A percentile compares a stretch with the other conserved stretches of the same genome.
These are phyloP conservation scores for Colletotrichum sp. DNA, from an alignment of 2,329 filamentous ascomycete genomes.

Conservation along the genomic window DNA sequence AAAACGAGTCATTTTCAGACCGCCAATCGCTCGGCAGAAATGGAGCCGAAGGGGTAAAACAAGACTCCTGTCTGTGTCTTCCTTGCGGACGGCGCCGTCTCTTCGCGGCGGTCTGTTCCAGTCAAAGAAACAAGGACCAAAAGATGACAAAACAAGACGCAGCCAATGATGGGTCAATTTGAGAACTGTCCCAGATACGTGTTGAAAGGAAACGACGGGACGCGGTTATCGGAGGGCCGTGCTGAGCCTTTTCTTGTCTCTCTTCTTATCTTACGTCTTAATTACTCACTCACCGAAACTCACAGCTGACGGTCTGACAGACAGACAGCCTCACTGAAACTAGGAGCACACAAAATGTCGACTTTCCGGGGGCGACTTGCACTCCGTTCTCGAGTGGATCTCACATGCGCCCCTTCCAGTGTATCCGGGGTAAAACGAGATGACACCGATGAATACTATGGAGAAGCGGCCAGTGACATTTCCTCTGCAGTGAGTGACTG, in stretches of 20 bases:
- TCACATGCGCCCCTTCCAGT: not conserved
- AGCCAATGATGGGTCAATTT: not conserved
- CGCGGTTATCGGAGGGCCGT: not conserved
- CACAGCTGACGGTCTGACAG: not conserved
- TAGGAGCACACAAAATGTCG: not conserved
- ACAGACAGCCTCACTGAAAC: not conserved
- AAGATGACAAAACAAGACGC: not conserved
- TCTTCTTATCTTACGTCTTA: not conserved
- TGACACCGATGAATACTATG: not conserved
- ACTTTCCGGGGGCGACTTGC: not conserved
- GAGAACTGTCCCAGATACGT: not conserved
- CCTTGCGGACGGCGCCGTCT: not conserved
- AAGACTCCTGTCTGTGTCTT: not conserved
- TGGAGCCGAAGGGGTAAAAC: not conserved
- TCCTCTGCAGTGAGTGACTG: not conserved
- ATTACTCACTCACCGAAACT: not conserved
- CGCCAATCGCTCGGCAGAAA: not conserved
- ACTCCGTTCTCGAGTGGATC: not conserved
- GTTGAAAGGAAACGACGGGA: not conserved
- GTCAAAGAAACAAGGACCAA: not conserved
- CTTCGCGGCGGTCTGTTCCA: not conserved
- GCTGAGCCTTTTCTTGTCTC: not conserved
- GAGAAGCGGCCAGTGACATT: not conserved
- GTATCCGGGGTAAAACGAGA: conserved; percentile 4
- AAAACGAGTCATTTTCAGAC: not conserved